Evolutionary conservation across 805 yeast genomes (phyloP).

Genomic region (Metschnikowia koreensis): DNA sequence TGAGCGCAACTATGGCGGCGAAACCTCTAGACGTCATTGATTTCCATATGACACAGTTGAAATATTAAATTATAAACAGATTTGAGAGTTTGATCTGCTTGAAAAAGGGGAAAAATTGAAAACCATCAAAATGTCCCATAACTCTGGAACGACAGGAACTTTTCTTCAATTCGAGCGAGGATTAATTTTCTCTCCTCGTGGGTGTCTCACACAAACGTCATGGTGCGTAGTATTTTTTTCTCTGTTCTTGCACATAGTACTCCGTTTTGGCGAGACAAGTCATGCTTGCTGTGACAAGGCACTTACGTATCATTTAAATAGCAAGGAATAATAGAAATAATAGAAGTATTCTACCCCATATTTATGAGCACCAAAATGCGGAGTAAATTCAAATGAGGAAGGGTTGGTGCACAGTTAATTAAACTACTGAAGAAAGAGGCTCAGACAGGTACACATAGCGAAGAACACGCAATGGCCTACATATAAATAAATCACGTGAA

Average conservation of each 20-base stretch:
- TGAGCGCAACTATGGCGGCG: too few species aligned
- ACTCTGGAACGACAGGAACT: too few species aligned
- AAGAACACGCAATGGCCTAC: neutral
- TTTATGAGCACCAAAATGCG: neutral
- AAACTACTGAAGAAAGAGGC: neutral
- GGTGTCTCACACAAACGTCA: neutral
- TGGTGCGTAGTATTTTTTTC: neutral
- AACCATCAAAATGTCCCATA: too few species aligned
- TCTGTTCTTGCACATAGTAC: neutral
- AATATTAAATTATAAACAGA: too few species aligned
- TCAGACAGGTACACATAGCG: neutral
- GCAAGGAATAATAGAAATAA: too few species aligned
- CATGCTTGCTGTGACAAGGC: neutral
- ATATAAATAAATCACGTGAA: neutral
- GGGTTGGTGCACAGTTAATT: neutral
- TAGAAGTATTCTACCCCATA: too few species aligned
- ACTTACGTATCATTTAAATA: too few species aligned
- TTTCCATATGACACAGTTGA: too few species aligned
- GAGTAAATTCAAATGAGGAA: neutral
- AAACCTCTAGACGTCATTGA: too few species aligned
- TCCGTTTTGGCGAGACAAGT: neutral
- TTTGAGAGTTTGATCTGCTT: too few species aligned
- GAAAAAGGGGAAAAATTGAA: too few species aligned
- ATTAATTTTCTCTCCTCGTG: neutral
- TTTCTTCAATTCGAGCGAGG: too few species aligned